Evolutionary conservation across 148 eudicot species (phyloP), one percentile per base, ranked within the genome.

Genomic region (Camellia japonica): DNA sequence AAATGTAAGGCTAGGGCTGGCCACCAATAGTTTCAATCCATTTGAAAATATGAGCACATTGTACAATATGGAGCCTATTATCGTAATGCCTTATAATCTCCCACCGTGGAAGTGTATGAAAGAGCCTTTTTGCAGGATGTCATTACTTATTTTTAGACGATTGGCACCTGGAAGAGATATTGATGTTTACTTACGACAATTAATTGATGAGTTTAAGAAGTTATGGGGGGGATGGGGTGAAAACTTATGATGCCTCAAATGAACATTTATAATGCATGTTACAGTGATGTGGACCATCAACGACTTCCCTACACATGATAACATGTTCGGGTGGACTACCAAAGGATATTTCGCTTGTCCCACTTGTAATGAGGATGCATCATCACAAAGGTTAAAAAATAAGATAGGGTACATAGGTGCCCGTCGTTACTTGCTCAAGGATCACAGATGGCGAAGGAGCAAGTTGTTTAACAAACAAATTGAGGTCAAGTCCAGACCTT

Each of bases 161-260:
- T 58, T 7, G 9, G 51, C 67, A 13, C 78, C 68, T 0, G 38
- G 68, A 19, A 75, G 55, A 18, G 78, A 75, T 43, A 75, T 75
- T 60, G 78, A 75, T 75, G 56, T 75, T 44, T 75, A 42, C 16
- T 20, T 75, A 0, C 55, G 62, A 9, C 56, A 64, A 18, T 75
- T 75, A 23, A 75, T 75, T n/a, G 51, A 75, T 2, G 78, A 75
- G 15, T 61, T 75, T 30, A 75, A 75, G 3, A 42, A 60, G 14
- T 18, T 75, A 16, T 75, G n/a, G n/a, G n/a, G n/a, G n/a, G n/a
- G n/a, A n/a, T n/a, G 38, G 38, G 38, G 38, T 30, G 38, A 30
- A 30, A 30, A 30, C 38, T 30, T 30, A 30, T 30, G 38, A 30
- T 30, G 38, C 38, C 38, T 30, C 38, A 30, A 30, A 30, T 30